A percentile compares a stretch with the other conserved stretches of the same genome.
These are phyloP conservation scores for Hirschfeldia incana DNA, from an alignment of 345 rosid genomes.

Conservation along the genomic window DNA sequence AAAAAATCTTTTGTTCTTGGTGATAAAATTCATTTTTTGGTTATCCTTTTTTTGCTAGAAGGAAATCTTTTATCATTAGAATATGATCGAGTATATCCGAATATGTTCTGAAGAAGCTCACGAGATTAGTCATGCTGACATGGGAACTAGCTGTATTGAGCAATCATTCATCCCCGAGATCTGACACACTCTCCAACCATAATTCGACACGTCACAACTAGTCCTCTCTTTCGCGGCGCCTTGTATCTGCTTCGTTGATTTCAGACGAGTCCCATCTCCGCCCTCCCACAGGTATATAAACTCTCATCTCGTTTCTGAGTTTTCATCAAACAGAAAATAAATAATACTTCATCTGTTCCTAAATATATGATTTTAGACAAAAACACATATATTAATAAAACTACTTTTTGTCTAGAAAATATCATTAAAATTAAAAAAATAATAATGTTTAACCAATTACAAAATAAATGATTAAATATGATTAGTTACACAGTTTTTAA, in stretches of 20 bases:
- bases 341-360: too few species aligned
- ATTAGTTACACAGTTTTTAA: too few species aligned
- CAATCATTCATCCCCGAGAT: constrained; percentile 17
- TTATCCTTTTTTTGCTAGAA: not conserved
- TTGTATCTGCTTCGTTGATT: constrained; percentile 50
- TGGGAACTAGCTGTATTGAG: constrained; percentile 48
- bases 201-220: constrained; percentile 37
- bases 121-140: constrained; percentile 46
- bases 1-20: not conserved
- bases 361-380: too few species aligned
- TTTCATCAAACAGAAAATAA: too few species aligned
- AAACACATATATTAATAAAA: too few species aligned
- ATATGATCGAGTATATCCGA: constrained; percentile 47
- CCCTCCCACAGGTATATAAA: constrained; percentile 13
- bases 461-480: too few species aligned
- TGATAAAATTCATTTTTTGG: constrained; percentile 10
- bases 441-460: too few species aligned
- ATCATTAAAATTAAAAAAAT: too few species aligned
- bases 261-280: constrained; percentile 33
- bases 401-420: too few species aligned
- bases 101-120: not conserved
- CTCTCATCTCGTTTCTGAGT: not conserved
- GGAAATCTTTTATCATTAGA: constrained; percentile 13
- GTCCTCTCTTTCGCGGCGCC: constrained; percentile 48
- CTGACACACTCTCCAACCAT: constrained; percentile 14